Evolutionary conservation across 1,139 yeast species (phyloP), one percentile per base, ranked within the genome.

Genomic region (Yamadazyma triangularis): DNA sequence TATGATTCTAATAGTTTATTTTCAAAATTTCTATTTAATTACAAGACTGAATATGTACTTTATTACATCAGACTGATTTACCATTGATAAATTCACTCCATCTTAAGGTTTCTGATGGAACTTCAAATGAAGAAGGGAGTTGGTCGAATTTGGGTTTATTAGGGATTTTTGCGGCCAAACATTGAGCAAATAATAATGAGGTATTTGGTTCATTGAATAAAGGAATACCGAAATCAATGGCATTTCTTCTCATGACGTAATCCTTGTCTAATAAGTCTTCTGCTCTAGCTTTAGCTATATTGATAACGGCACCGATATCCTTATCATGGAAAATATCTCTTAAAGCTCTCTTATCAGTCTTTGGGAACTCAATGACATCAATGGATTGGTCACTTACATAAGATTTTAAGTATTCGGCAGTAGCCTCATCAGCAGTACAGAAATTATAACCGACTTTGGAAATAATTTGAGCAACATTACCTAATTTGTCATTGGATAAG

Each of bases 1-100:
- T n/a, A n/a, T n/a, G n/a, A n/a, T n/a, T n/a, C n/a, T n/a, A n/a
- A n/a, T n/a, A n/a, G n/a, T n/a, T n/a, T n/a, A n/a, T n/a, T n/a
- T n/a, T n/a, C n/a, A n/a, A n/a, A n/a, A n/a, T n/a, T n/a, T n/a
- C n/a, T n/a, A n/a, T n/a, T n/a, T n/a, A n/a, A n/a, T n/a, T n/a
- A n/a, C n/a, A n/a, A n/a, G 21, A 23, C 8, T n/a, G 11, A n/a
- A 23, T 23, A 23, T 23, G 11, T 23, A 23, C 24, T 10, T 18
- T 10, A 8, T 18, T 18, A 21, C 23, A 11, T 16, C 67, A 84
- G 25, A 86, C 89, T 33, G 93, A 88, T 67, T 85, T 87, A 36
- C 93, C 94, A 36, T 94, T 96, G 52, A 91, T 77, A 54, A 83
- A 91, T 56, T 91, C 96, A 63, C 95, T 85, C 98, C 98, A 91